phyloP scores from a whole-genome alignment of 2,329 filamentous ascomycete species.

The Aspergillus fijiensis region DNA sequence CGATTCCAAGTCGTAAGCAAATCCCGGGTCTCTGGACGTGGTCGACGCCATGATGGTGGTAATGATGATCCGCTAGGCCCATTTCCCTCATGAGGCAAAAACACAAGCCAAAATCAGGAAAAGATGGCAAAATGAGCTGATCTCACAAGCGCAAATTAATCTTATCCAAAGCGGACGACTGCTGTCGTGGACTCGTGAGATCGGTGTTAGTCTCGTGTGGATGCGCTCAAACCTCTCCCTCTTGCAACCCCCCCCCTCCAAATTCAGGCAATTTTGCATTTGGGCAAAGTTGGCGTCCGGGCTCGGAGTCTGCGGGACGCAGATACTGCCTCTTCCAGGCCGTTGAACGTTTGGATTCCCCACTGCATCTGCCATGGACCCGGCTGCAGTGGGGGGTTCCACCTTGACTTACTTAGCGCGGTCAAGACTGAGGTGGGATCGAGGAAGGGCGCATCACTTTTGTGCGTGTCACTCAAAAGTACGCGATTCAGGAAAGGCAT shows the following conservation, averaged over 20 bases:
- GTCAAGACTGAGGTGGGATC: conserved; percentile 9
- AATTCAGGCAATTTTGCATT: not conserved
- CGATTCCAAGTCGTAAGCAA: conserved; percentile 5
- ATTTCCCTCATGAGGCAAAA: not conserved
- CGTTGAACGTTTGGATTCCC: conserved; percentile 13
- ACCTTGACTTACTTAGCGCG: conserved; percentile 9
- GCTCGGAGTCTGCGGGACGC: conserved; percentile 10
- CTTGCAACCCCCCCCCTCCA: not conserved
- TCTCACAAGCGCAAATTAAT: not conserved
- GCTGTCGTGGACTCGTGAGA: not conserved
- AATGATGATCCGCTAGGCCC: conserved; percentile 2
- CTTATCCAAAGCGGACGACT: not conserved
- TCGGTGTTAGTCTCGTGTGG: not conserved
- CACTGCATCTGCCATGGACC: conserved; percentile 17
- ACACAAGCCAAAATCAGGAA: not conserved
- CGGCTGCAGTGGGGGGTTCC: conserved; percentile 13
- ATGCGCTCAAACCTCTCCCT: not conserved
- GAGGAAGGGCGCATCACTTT: conserved; percentile 3
- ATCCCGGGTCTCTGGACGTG: conserved; percentile 3
- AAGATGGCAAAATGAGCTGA: not conserved
- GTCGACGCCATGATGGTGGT: conserved; percentile 1
- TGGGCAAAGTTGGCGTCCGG: not conserved
- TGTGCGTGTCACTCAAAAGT: conserved; percentile 6
- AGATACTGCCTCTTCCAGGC: conserved; percentile 10
- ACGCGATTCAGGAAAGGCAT: not conserved